Percentiles rank a stretch among this genome's conserved stretches.
phyloP scores from a whole-genome alignment of 2,329 filamentous ascomycete genomes.

The Calonectria ilicicola region DNA sequence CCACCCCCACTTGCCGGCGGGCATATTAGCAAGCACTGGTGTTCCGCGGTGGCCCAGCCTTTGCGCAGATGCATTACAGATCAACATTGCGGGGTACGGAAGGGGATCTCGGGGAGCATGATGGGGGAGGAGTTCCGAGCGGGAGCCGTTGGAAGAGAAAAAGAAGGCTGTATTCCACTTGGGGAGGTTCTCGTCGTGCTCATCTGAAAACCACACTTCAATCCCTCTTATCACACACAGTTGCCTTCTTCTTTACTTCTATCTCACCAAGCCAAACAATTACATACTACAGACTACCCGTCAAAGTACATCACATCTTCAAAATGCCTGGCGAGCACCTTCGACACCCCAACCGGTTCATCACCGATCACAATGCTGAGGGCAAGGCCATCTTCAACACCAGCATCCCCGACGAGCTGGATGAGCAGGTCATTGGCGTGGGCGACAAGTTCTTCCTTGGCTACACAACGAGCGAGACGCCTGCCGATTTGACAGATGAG shows the following conservation, averaged over 20 bases:
- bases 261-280: not conserved
- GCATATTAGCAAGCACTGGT: not conserved
- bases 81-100: constrained; percentile 14
- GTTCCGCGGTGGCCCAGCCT: not conserved
- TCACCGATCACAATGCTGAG: constrained; percentile 33
- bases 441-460: constrained; percentile 35
- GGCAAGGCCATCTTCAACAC: constrained; percentile 37
- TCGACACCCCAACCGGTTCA: constrained; percentile 31
- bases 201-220: not conserved
- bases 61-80: not conserved
- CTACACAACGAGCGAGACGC: constrained; percentile 29
- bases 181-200: not conserved
- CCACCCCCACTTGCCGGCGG: constrained; percentile 26
- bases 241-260: not conserved
- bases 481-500: constrained; percentile 24
- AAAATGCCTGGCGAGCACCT: constrained; percentile 30
- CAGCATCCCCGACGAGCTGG: constrained; percentile 24
- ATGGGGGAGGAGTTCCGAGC: constrained; percentile 25
- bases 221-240: not conserved
- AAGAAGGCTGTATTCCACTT: constrained; percentile 6
- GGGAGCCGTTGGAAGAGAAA: constrained; percentile 3
- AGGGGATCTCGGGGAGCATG: not conserved
- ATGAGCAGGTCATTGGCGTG: constrained; percentile 12
- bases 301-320: too few species aligned
- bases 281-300: too few species aligned